Conservation (phyloP, 2,329 filamentous ascomycete species). For the Trichoderma sp. region DNA sequence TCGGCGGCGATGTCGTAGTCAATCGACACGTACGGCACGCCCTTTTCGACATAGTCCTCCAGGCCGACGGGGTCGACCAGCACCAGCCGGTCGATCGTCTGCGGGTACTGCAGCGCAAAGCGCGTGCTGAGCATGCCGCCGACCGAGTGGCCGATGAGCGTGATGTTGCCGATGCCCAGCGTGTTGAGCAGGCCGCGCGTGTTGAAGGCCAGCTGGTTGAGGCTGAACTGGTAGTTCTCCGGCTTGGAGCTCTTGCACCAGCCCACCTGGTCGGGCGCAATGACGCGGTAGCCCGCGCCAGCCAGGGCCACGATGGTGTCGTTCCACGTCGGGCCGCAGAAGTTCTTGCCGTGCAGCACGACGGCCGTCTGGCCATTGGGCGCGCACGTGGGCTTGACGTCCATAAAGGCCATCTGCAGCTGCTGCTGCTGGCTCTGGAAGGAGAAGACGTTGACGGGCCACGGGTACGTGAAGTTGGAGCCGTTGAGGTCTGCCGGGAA, state of each 20-base stretch:
- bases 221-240: conserved; percentile 52
- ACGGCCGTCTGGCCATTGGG: conserved; percentile 47
- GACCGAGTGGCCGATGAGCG: conserved; percentile 56
- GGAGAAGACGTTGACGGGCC: conserved; percentile 50
- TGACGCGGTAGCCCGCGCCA: conserved; percentile 51
- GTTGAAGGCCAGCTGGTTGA: conserved; percentile 54
- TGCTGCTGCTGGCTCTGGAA: conserved; percentile 50
- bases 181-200: conserved; percentile 50
- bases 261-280: conserved; percentile 57
- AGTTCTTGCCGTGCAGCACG: conserved; percentile 59
- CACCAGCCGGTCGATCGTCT: conserved; percentile 46
- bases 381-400: conserved; percentile 43
- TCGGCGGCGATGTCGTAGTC: conserved; percentile 45
- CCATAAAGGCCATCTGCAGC: conserved; percentile 60
- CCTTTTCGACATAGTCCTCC: conserved; percentile 55
- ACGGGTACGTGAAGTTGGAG: conserved; percentile 56
- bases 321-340: conserved; percentile 56
- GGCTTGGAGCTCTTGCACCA: conserved; percentile 61
- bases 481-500: conserved; percentile 48
- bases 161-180: conserved; percentile 46
- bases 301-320: conserved; percentile 47
- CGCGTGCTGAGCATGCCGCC: conserved; percentile 57
- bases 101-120: conserved; percentile 54
- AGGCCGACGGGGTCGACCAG: conserved; percentile 55
- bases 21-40: conserved; percentile 50